phyloP scores from a whole-genome alignment of 1,284 basidiomycete species.

The Moesziomyces antarcticus region DNA sequence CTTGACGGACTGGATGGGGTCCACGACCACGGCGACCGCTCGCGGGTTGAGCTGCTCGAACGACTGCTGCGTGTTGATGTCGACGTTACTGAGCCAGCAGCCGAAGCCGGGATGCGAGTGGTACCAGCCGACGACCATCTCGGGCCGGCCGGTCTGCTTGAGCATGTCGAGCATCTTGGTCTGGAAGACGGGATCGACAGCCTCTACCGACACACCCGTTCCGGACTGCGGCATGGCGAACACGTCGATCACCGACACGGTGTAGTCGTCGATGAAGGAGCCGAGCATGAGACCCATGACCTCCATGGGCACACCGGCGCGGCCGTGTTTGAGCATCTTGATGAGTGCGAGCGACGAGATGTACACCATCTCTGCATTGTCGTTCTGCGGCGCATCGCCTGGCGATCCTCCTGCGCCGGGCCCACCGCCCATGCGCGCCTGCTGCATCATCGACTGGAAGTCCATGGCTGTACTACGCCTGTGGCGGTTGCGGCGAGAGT shows the following conservation, averaged over 20 bases:
- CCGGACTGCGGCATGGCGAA: constrained; percentile 99
- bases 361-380: constrained; percentile 68
- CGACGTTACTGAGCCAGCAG: constrained; percentile 98
- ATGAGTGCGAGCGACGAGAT: constrained; percentile 65
- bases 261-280: constrained; percentile 97
- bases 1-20: constrained; percentile 99
- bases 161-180: constrained; percentile 99
- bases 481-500: neutral
- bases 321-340: constrained; percentile 97
- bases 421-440: constrained; percentile 58
- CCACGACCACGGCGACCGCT: constrained; percentile 96
- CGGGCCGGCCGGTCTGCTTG: constrained; percentile 97
- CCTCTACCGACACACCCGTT: constrained; percentile 97
- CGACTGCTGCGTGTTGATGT: constrained; percentile 99
- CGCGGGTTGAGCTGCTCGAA: constrained; percentile 95
- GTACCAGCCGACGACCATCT: constrained; percentile 99
- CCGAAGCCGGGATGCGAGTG: constrained; percentile 99
- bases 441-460: constrained; percentile 61
- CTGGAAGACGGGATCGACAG: constrained; percentile 99
- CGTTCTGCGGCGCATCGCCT: constrained; percentile 68
- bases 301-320: constrained; percentile 99
- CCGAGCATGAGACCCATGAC: constrained; percentile 99
- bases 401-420: constrained; percentile 31
- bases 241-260: constrained; percentile 88
- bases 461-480: constrained; percentile 42